Evolutionary conservation across 129 eudicot species (phyloP).

Genomic region (Smallanthus sonchifolius): DNA sequence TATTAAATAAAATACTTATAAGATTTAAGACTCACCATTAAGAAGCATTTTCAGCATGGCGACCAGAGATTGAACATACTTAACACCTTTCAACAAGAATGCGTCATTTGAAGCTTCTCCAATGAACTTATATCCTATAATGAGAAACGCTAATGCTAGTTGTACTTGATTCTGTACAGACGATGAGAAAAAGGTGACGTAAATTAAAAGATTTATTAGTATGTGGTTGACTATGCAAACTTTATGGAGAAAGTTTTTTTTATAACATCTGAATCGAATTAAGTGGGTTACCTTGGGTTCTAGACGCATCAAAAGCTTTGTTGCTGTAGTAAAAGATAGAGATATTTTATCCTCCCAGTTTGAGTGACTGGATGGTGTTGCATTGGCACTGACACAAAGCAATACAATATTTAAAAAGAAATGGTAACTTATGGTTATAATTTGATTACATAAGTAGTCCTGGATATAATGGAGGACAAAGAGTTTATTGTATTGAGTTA

Average conservation of each 20-base stretch:
- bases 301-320: conserved; percentile 49
- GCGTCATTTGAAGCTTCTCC: conserved; percentile 65
- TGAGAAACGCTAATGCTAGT: conserved; percentile 51
- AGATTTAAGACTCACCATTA: conserved; percentile 37
- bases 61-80: conserved; percentile 45
- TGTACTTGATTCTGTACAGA: conserved; percentile 68
- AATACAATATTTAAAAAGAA: background rate
- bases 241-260: background rate
- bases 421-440: background rate
- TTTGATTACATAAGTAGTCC: background rate
- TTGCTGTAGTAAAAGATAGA: conserved; percentile 51
- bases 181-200: background rate
- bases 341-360: conserved; percentile 48
- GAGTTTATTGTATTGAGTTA: conserved; percentile 17
- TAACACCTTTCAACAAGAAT: conserved; percentile 45
- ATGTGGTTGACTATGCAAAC: background rate
- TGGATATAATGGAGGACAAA: conserved; percentile 3
- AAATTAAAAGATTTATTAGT: background rate
- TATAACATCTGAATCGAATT: background rate
- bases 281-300: conserved; percentile 47
- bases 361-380: conserved; percentile 37
- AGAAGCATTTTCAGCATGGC: conserved; percentile 40
- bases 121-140: conserved; percentile 63
- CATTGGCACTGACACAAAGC: conserved; percentile 39
- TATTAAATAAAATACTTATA: background rate